phyloP scores from a whole-genome alignment of 2,329 filamentous ascomycete species.

The Claviceps spartinae region DNA sequence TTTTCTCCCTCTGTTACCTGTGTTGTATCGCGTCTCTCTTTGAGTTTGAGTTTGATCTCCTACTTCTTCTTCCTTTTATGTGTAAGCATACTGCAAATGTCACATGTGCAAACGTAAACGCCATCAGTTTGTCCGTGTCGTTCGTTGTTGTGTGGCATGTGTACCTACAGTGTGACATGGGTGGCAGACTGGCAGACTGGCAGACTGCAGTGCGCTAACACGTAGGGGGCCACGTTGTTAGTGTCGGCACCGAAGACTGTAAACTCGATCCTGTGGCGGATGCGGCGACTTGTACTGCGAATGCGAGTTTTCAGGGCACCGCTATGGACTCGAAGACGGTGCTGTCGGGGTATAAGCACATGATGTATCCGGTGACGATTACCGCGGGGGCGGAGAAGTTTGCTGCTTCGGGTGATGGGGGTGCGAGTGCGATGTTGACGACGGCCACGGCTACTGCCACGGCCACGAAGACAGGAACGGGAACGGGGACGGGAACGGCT shows the following conservation, averaged over 20 bases:
- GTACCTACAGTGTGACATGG: too few species aligned
- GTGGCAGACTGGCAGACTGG: too few species aligned
- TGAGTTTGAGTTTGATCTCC: too few species aligned
- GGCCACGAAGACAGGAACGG: not conserved
- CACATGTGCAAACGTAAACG: too few species aligned
- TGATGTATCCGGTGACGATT: conserved; percentile 20
- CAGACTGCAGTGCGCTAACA: too few species aligned
- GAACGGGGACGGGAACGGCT: conserved; percentile 5
- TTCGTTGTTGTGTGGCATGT: too few species aligned
- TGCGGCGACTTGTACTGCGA: conserved; percentile 12
- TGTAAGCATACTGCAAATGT: not conserved
- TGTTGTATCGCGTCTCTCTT: too few species aligned
- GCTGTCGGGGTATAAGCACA: conserved; percentile 10
- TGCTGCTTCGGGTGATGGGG: conserved; percentile 5
- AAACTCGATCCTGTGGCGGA: conserved; percentile 14
- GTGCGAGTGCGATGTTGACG: conserved; percentile 5
- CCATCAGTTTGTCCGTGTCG: too few species aligned
- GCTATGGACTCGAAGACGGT: not conserved
- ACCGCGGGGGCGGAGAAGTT: conserved; percentile 26
- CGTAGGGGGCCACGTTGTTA: not conserved
- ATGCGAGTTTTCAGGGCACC: not conserved
- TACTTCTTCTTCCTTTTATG: not conserved
- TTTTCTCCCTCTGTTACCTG: not conserved
- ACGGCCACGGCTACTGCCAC: conserved; percentile 2
- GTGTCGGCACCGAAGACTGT: conserved; percentile 13